Conservation (phyloP, 768 basidiomycete genomes). For the Mycena sanguinolenta region DNA sequence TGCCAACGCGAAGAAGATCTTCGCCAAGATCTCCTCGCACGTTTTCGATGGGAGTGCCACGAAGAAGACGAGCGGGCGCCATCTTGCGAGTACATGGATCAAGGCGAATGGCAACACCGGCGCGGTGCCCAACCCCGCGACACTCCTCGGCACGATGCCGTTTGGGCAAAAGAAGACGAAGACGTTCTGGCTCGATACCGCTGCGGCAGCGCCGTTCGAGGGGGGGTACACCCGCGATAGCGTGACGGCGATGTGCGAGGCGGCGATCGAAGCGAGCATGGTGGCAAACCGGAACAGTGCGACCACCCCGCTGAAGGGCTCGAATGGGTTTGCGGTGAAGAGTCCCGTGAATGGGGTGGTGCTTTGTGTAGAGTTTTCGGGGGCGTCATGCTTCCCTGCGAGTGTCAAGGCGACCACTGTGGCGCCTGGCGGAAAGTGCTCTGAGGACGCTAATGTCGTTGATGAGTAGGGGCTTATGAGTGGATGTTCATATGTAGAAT, state of each 20-base stretch:
- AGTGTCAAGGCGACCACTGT: slow-evolving; percentile 14
- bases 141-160: slow-evolving; percentile 18
- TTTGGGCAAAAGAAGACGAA: slow-evolving; percentile 6
- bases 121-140: slow-evolving; percentile 13
- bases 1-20: slow-evolving; percentile 18
- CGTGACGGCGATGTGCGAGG: slow-evolving; percentile 23
- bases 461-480: slow-evolving; percentile 15
- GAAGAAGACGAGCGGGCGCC: slow-evolving; percentile 4
- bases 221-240: slow-evolving; percentile 7
- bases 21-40: slow-evolving; percentile 13
- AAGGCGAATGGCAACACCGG: slow-evolving; percentile 10
- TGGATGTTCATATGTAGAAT: too few relatives aligned
- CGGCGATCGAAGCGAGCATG: slow-evolving; percentile 24
- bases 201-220: slow-evolving; percentile 15
- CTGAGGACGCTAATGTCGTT: slow-evolving; percentile 8
- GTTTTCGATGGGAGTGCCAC: slow-evolving; percentile 14
- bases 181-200: not conserved
- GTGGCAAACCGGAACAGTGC: slow-evolving; percentile 17
- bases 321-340: slow-evolving; percentile 13
- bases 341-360: slow-evolving; percentile 15
- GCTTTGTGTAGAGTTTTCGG: slow-evolving; percentile 23
- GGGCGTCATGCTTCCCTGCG: slow-evolving; percentile 20
- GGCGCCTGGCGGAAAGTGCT: slow-evolving; percentile 7
- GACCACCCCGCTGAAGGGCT: slow-evolving; percentile 17
- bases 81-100: slow-evolving; percentile 11